These are phyloP conservation scores for Neurospora crassa DNA, from an alignment of 2,329 filamentous ascomycete genomes.

Conservation along the genomic window DNA sequence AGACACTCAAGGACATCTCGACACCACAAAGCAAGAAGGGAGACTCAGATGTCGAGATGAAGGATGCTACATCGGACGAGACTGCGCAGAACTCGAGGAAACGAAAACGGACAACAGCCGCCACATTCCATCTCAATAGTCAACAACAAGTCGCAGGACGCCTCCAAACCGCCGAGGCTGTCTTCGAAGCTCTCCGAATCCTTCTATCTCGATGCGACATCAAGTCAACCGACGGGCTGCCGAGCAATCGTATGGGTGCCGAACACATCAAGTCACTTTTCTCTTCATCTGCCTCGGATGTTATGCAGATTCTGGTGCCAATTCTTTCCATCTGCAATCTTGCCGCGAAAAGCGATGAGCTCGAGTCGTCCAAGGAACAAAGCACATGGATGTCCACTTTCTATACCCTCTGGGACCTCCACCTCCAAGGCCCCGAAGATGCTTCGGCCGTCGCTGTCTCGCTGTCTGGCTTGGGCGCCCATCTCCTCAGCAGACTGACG, in stretches of 20 bases:
- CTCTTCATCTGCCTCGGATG: slow-evolving; percentile 37
- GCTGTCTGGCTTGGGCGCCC: slow-evolving; percentile 31
- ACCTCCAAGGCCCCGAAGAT: slow-evolving; percentile 40
- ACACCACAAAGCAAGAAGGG: slow-evolving; percentile 17
- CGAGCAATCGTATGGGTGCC: slow-evolving; percentile 38
- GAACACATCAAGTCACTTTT: slow-evolving; percentile 51
- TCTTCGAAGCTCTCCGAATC: slow-evolving; percentile 37
- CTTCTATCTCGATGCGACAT: slow-evolving; percentile 37
- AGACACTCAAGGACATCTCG: slow-evolving; percentile 51
- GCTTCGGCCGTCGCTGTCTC: slow-evolving; percentile 37
- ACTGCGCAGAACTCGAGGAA: slow-evolving; percentile 29
- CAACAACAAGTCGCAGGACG: slow-evolving; percentile 32
- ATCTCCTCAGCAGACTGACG: slow-evolving; percentile 32
- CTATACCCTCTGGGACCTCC: slow-evolving; percentile 42
- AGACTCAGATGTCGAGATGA: slow-evolving; percentile 17
- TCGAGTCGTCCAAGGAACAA: slow-evolving; percentile 27
- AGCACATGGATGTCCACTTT: slow-evolving; percentile 39
- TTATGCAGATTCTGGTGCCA: slow-evolving; percentile 34
- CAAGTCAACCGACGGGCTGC: slow-evolving; percentile 20
- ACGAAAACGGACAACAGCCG: slow-evolving; percentile 33
- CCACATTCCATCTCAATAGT: slow-evolving; percentile 29
- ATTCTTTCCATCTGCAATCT: slow-evolving; percentile 36
- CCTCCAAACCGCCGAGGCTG: slow-evolving; percentile 34
- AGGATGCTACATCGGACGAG: slow-evolving; percentile 18
- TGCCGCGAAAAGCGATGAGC: slow-evolving; percentile 24